Evolutionary conservation across 192 early-diverging fungal genomes (phyloP).

Genomic region (Geosiphon pyriformis): DNA sequence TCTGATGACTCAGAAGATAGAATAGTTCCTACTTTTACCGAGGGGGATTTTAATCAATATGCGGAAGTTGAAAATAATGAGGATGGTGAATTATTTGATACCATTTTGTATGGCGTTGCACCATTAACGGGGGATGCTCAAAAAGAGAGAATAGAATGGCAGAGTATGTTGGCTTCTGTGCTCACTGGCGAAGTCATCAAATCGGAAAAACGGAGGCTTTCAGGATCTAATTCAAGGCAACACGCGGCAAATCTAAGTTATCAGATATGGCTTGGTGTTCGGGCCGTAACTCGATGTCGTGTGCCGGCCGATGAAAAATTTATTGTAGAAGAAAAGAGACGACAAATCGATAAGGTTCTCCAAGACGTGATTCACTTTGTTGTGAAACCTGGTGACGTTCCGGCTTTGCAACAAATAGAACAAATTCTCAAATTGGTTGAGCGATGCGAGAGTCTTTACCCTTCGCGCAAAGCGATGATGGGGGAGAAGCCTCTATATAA

Average conservation of each 20-base stretch:
- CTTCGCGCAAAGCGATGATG: slow-evolving; percentile 56
- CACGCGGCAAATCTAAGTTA: slow-evolving; percentile 1
- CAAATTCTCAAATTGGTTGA: slow-evolving; percentile 72
- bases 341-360: slow-evolving; percentile 49
- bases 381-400: slow-evolving; percentile 28
- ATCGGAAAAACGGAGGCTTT: slow-evolving; percentile 70
- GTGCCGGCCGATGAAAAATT: slow-evolving; percentile 60
- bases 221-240: slow-evolving; percentile 32
- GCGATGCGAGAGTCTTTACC: slow-evolving; percentile 72
- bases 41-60: not conserved
- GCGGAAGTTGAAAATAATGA: not conserved
- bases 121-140: slow-evolving; percentile 33
- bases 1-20: slow-evolving; percentile 17
- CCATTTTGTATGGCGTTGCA: not conserved
- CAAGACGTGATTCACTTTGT: slow-evolving; percentile 63
- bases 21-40: not conserved
- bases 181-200: slow-evolving; percentile 78
- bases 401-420: slow-evolving; percentile 56
- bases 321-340: slow-evolving; percentile 58
- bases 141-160: slow-evolving; percentile 79
- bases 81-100: not conserved
- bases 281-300: slow-evolving; percentile 58
- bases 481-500: slow-evolving; percentile 64
- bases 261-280: slow-evolving; percentile 71
- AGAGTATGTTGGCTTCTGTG: slow-evolving; percentile 76